Evolutionary conservation across 805 yeast species (phyloP).

Genomic region (Hanseniaspora hatyaiensis): DNA sequence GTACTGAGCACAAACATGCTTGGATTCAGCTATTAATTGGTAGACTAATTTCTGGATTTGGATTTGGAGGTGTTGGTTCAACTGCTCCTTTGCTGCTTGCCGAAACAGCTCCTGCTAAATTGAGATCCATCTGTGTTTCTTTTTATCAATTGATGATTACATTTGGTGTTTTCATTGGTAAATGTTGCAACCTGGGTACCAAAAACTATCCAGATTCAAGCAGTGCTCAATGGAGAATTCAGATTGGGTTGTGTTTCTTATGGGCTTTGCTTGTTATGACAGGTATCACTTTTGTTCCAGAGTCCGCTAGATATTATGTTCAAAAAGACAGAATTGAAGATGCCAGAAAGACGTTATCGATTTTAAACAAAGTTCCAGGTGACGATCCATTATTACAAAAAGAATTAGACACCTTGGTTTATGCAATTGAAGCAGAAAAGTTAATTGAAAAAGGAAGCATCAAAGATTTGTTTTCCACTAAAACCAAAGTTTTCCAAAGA

Average conservation of each 20-base stretch:
- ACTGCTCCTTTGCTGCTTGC: constrained; percentile 62
- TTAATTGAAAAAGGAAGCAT: constrained; percentile 56
- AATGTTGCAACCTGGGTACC: constrained; percentile 59
- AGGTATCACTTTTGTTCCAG: constrained; percentile 48
- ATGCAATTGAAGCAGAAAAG: constrained; percentile 49
- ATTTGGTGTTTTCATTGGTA: constrained; percentile 64
- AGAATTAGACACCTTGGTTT: constrained; percentile 47
- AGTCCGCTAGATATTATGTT: constrained; percentile 57
- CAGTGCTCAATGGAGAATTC: constrained; percentile 60
- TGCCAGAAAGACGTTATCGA: constrained; percentile 49
- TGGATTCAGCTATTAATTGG: constrained; percentile 70
- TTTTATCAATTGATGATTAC: constrained; percentile 63
- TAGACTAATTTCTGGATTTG: constrained; percentile 56
- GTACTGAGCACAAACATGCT: constrained; percentile 32
- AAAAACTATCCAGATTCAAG: constrained; percentile 28
- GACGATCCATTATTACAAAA: constrained; percentile 46
- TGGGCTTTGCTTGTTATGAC: constrained; percentile 34
- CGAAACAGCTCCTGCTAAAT: constrained; percentile 29
- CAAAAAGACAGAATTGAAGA: constrained; percentile 47
- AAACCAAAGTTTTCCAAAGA: constrained; percentile 44
- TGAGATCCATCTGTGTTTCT: constrained; percentile 63
- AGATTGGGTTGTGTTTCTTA: constrained; percentile 45
- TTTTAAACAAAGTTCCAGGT: constrained; percentile 41
- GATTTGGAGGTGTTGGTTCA: constrained; percentile 69
- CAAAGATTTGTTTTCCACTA: constrained; percentile 54